Conservation (phyloP, 345 rosid genomes). For the Eucalyptus coolabah region DNA sequence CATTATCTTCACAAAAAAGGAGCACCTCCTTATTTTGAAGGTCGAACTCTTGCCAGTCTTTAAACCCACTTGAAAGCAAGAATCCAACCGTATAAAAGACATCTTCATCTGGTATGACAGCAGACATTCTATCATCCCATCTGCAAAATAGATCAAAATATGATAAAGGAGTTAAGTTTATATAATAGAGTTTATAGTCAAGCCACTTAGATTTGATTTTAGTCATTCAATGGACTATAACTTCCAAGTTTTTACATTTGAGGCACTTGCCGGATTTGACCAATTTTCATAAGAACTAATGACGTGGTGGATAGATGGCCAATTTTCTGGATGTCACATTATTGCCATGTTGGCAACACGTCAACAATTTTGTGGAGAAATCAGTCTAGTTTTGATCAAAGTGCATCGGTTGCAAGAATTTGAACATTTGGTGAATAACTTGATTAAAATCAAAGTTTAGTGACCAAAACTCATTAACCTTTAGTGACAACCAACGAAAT, state of each 20-base stretch:
- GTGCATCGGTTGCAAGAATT: background rate
- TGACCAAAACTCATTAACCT: background rate
- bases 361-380: background rate
- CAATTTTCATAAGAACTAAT: background rate
- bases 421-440: background rate
- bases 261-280: background rate
- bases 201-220: background rate
- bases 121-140: conserved; percentile 2
- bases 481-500: background rate
- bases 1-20: background rate
- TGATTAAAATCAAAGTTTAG: background rate
- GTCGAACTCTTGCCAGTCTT: background rate
- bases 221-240: background rate
- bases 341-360: background rate
- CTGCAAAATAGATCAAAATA: background rate
- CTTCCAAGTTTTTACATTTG: background rate
- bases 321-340: background rate
- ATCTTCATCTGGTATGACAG: background rate
- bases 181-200: background rate
- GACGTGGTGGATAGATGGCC: background rate
- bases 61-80: conserved; percentile 1
- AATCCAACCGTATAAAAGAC: conserved; percentile 4
- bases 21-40: background rate
- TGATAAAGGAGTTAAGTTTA: too few species aligned
- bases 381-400: background rate